These are phyloP conservation scores for Talaromyces pinophilus DNA, from an alignment of 2,329 filamentous ascomycete genomes.

Conservation along the genomic window DNA sequence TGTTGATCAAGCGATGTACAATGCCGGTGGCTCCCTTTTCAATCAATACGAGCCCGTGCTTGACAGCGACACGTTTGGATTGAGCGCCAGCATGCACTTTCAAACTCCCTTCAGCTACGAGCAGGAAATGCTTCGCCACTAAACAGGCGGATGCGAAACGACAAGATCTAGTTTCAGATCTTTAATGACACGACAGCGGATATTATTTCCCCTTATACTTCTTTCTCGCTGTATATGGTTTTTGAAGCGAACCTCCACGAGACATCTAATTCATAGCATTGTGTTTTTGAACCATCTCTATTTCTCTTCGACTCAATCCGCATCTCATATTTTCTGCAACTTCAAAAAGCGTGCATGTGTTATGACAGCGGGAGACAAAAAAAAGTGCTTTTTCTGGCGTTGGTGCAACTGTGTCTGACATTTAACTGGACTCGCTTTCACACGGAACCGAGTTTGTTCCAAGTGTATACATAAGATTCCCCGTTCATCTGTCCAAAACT, in stretches of 20 bases:
- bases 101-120: constrained; percentile 70
- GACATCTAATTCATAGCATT: constrained; percentile 5
- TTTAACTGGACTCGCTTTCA: constrained; percentile 16
- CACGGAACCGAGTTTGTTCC: constrained; percentile 7
- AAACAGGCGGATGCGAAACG: constrained; percentile 6
- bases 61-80: constrained; percentile 89
- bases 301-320: constrained; percentile 9
- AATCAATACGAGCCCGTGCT: constrained; percentile 81
- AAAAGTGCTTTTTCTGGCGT: constrained; percentile 24
- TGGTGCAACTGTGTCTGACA: constrained; percentile 15
- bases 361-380: constrained; percentile 23
- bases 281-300: constrained; percentile 1
- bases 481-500: constrained; percentile 14
- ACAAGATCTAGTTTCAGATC: background rate
- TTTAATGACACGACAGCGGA: background rate
- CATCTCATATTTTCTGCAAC: constrained; percentile 18
- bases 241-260: background rate
- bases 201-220: background rate
- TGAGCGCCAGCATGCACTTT: constrained; percentile 94
- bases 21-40: constrained; percentile 56
- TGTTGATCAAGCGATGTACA: constrained; percentile 43
- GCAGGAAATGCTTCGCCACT: constrained; percentile 42
- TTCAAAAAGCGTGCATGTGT: constrained; percentile 23
- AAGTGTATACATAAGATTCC: constrained; percentile 21
- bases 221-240: constrained; percentile 5